Base-by-base conservation (phyloP, 192 early-diverging fungal species). In the Chytriomyces sp. region DNA sequence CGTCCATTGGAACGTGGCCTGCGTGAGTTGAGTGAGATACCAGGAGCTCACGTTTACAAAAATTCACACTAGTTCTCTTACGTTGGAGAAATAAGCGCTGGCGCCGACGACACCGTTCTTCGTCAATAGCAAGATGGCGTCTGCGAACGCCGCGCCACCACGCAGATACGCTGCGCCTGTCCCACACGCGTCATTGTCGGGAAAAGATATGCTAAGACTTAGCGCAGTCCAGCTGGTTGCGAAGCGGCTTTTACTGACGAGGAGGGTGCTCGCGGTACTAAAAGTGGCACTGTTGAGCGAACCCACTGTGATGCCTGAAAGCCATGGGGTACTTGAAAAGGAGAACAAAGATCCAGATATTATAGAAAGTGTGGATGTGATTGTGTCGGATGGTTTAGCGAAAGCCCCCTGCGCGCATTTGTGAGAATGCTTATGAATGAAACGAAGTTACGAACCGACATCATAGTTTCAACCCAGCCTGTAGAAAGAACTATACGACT, bases 41-140 rank as follows among this genome's bases (percentile, higher is more conserved):
- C n/a, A n/a, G n/a, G n/a, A n/a, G n/a, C n/a, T n/a, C n/a, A n/a
- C n/a, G n/a, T n/a, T n/a, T n/a, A n/a, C n/a, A n/a, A n/a, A n/a
- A n/a, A n/a, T n/a, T n/a, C n/a, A n/a, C n/a, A n/a, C n/a, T n/a
- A 49, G 5, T 25, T 32, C 25, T 2, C 7, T 17, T 37, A 68
- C 65, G 14, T 31, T 17, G 7, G 65, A 68, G 32, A 5, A 52
- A 14, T 52, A 7, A 19, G 36, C 39, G 6, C 52, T 55, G 5
- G 65, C 65, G 2, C 65, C 65, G n/a, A 68, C 32, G 10, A 68
- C 36, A 25, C 65, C 65, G 52, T 68, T 68, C 30, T 22, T 34
- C 5, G 65, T 68, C 17, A 55, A 55, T n/a, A 68, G 39, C 5
- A 68, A 37, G 17, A 68, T 53, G n/a, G 65, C n/a, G 32, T 68